Evolutionary conservation across 495 filamentous ascomycete species (phyloP).

Genomic region (Extremus antarcticus): DNA sequence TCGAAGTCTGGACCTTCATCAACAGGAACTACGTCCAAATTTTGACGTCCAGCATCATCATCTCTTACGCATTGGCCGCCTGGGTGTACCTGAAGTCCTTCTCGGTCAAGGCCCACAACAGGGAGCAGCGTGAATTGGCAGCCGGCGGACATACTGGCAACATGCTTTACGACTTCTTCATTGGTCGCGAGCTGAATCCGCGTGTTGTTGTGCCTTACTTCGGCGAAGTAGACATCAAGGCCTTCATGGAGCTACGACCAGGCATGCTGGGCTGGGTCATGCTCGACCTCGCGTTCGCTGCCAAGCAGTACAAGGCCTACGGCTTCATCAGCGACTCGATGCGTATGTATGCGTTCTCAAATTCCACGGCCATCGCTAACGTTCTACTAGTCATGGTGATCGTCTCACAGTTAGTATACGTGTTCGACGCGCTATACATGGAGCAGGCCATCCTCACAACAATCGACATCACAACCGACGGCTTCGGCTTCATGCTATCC

Average conservation of each 20-base stretch:
- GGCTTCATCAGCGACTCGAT: slow-evolving; percentile 84
- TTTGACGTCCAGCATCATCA: slow-evolving; percentile 69
- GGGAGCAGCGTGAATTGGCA: slow-evolving; percentile 63
- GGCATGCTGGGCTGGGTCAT: slow-evolving; percentile 86
- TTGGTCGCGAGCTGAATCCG: slow-evolving; percentile 93
- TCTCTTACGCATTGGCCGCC: slow-evolving; percentile 54
- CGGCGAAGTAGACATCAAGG: slow-evolving; percentile 81
- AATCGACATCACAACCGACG: slow-evolving; percentile 91
- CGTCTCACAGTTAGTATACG: slow-evolving; percentile 69
- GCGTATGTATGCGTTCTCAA: background rate
- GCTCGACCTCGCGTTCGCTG: slow-evolving; percentile 72
- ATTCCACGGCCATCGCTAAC: background rate
- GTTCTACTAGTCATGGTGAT: slow-evolving; percentile 51
- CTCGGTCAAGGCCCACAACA: slow-evolving; percentile 58
- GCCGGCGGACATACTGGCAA: slow-evolving; percentile 76
- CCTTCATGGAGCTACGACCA: slow-evolving; percentile 80
- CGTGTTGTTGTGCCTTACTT: slow-evolving; percentile 68
- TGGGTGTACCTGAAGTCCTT: slow-evolving; percentile 78
- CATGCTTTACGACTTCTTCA: slow-evolving; percentile 89
- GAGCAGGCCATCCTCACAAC: slow-evolving; percentile 88
- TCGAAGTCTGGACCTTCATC: slow-evolving; percentile 84
- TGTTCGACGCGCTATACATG: slow-evolving; percentile 79
- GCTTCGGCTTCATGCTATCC: slow-evolving; percentile 92
- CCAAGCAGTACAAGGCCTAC: slow-evolving; percentile 74
- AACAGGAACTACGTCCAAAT: slow-evolving; percentile 82